Evolutionary conservation across 2,329 filamentous ascomycete species (phyloP).

Genomic region (Alternaria panax): DNA sequence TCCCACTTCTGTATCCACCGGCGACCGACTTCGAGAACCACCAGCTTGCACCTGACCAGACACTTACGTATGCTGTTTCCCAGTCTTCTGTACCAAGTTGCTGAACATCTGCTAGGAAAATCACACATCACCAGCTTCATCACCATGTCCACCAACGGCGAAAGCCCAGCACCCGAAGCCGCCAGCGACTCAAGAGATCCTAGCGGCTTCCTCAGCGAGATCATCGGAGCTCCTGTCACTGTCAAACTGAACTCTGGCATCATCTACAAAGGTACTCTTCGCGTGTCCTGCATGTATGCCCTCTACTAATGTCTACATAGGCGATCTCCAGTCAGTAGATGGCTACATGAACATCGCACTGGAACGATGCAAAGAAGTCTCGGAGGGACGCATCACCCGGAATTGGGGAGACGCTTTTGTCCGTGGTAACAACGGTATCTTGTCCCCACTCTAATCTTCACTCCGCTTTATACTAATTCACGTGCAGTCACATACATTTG

Average conservation of each 20-base stretch:
- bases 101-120: constrained; percentile 1
- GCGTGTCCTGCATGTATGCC: constrained; percentile 3
- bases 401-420: constrained; percentile 95
- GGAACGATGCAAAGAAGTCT: constrained; percentile 91
- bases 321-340: constrained; percentile 94
- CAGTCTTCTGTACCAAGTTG: background rate
- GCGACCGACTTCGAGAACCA: background rate
- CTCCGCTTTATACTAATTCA: constrained; percentile 15
- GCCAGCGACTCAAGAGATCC: constrained; percentile 84
- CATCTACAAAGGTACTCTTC: constrained; percentile 82
- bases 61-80: background rate
- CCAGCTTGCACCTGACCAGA: background rate
- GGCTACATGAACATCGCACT: constrained; percentile 99
- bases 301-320: constrained; percentile 56
- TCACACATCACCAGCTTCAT: background rate
- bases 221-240: constrained; percentile 91
- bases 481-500: constrained; percentile 42
- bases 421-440: constrained; percentile 87
- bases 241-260: constrained; percentile 99
- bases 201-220: constrained; percentile 89
- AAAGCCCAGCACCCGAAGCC: constrained; percentile 61
- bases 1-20: background rate
- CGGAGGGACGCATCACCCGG: constrained; percentile 81
- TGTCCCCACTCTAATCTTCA: background rate
- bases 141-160: constrained; percentile 66